Base-by-base conservation (phyloP, 176 grass and related monocot species). In the Triticum aestivum region DNA sequence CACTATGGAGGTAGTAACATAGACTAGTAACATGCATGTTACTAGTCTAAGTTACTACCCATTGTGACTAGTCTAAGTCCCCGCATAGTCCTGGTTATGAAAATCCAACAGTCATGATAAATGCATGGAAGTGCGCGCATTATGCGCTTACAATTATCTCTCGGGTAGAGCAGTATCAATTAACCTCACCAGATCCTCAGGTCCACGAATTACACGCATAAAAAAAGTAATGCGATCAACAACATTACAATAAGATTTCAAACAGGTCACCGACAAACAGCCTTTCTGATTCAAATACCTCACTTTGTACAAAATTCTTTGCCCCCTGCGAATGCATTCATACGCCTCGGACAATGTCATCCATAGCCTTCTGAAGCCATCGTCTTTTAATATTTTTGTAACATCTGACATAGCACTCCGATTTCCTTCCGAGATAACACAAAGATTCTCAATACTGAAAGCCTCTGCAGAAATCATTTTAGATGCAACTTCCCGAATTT, bases 351-450 rank as follows among this genome's bases (percentile, higher is more conserved):
- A 78, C 71, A 98, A 42, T 63, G 88, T 63, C 58, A 83, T 51
- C 17, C 5, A 91, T 61, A 95, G 86, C 79, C 89, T 91, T 73
- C 85, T 91, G 78, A 98, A 98, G 69, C 80, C 83, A 37, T 89
- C 73, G 11, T 92, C 96, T 85, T 89, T 71, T 51, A 98, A 86
- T 86, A 92, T 89, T 83, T 91, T 89, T 83, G 76, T 79, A 72
- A 95, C 38, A 91, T 92, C 87, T 23, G 88, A 91, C 83, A 98
- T 95, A 84, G 91, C 93, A 85, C 27, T 89, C 23, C 11, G 86
- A 86, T 98, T 98, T 87, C 94, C 84, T 45, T 79, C 66, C 0
- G 93, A 96, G 75, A 94, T 87, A 37, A 21, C 91, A 83, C 73
- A 84, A 75, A 98, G 65, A 88, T 89, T 91, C 61, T 94, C 70